These are phyloP conservation scores for Lasiosphaeria ovina DNA, from an alignment of 495 filamentous ascomycete genomes.

Conservation along the genomic window DNA sequence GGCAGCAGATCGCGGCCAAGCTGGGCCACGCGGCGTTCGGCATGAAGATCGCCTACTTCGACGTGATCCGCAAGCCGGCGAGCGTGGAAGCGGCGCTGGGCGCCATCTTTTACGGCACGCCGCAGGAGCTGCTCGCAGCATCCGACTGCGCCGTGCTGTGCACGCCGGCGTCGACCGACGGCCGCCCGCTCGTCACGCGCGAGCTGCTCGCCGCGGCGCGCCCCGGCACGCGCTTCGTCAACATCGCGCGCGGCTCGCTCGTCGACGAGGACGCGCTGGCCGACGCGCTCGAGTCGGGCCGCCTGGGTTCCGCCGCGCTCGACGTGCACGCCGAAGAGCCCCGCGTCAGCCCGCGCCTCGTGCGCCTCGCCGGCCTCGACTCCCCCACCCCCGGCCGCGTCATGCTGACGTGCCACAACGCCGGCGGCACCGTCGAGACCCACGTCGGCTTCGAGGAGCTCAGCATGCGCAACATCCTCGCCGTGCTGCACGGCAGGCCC, in stretches of 20 bases:
- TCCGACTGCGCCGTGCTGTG: constrained; percentile 68
- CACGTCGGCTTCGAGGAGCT: constrained; percentile 70
- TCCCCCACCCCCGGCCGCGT: constrained; percentile 37
- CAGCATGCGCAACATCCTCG: constrained; percentile 69
- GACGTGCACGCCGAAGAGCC: constrained; percentile 69
- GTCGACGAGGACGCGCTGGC: constrained; percentile 69
- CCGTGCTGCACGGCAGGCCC: constrained; percentile 51
- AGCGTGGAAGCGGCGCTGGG: constrained; percentile 41
- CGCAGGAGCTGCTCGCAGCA: constrained; percentile 53
- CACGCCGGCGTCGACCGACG: constrained; percentile 57
- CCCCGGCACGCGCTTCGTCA: constrained; percentile 61
- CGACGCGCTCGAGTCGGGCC: constrained; percentile 56
- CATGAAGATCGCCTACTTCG: constrained; percentile 69
- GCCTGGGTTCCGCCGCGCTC: constrained; percentile 56
- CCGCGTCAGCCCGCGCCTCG: constrained; percentile 45
- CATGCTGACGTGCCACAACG: constrained; percentile 67
- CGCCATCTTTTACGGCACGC: constrained; percentile 50
- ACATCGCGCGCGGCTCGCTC: constrained; percentile 68
- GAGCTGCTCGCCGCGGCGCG: constrained; percentile 53
- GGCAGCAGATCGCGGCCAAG: constrained; percentile 63
- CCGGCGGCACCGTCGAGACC: constrained; percentile 68
- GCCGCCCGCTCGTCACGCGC: constrained; percentile 53
- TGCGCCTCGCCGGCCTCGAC: constrained; percentile 37
- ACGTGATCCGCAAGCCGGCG: constrained; percentile 56
- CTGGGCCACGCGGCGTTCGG: constrained; percentile 54